A percentile compares a stretch with the other conserved stretches of the same genome.
These are phyloP conservation scores for Penicillium riverlandense DNA, from an alignment of 495 filamentous ascomycete genomes.

Conservation along the genomic window DNA sequence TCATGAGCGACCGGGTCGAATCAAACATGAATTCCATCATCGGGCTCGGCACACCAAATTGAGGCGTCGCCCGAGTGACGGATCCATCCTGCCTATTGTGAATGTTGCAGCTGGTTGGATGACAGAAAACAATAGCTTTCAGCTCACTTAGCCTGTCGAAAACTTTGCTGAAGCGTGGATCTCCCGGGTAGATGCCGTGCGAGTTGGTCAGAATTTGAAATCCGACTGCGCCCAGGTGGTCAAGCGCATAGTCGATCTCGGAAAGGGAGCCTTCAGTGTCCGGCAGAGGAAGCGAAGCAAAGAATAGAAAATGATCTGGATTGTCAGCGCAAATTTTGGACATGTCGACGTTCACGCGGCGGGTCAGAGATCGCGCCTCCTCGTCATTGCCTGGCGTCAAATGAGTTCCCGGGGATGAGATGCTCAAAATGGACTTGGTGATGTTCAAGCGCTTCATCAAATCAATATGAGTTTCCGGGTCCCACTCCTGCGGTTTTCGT, in stretches of 20 bases:
- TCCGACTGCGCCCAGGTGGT: slow-evolving; percentile 36
- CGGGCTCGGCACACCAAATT: no score
- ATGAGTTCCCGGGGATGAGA: slow-evolving; percentile 43
- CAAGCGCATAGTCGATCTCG: slow-evolving; percentile 36
- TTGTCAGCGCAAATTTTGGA: slow-evolving; percentile 26
- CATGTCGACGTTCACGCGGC: slow-evolving; percentile 30
- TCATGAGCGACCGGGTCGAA: slow-evolving; percentile 38
- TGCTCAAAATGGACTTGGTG: slow-evolving; percentile 43
- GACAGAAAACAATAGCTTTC: slow-evolving; percentile 41
- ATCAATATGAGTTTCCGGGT: slow-evolving; percentile 30
- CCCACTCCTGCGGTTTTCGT: slow-evolving; percentile 29
- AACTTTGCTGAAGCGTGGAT: slow-evolving; percentile 31
- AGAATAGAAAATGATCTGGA: slow-evolving; percentile 39
- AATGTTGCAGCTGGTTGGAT: slow-evolving; percentile 38
- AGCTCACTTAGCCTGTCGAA: slow-evolving; percentile 27
- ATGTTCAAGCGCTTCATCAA: slow-evolving; percentile 41
- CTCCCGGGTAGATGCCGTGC: slow-evolving; percentile 46
- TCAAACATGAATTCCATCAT: slow-evolving; percentile 43
- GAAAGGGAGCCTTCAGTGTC: slow-evolving; percentile 30
- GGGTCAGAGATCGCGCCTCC: slow-evolving; percentile 22
- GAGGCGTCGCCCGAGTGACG: not conserved
- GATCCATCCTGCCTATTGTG: slow-evolving; percentile 2
- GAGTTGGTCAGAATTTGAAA: slow-evolving; percentile 42
- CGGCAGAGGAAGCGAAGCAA: slow-evolving; percentile 44
- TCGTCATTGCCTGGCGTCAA: slow-evolving; percentile 27